Percentiles rank a stretch among this genome's conserved stretches.
Conservation (phyloP, 2,329 filamentous ascomycete genomes). For the Nemania serpens region DNA sequence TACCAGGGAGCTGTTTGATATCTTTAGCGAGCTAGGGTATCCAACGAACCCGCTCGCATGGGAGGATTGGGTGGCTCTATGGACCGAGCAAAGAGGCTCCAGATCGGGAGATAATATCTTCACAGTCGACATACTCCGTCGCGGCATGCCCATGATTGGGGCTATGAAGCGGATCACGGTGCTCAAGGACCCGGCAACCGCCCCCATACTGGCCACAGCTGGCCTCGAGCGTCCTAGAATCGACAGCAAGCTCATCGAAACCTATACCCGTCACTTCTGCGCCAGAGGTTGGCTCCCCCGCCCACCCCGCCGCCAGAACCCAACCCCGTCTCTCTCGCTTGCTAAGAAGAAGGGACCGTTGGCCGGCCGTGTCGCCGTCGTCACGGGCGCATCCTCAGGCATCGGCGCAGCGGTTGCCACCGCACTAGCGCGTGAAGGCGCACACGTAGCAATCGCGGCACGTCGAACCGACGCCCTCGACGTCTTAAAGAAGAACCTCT, state of each 20-base stretch:
- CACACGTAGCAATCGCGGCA: slow-evolving; percentile 72
- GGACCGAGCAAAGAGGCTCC: slow-evolving; percentile 71
- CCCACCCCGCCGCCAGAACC: slow-evolving; percentile 57
- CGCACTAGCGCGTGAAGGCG: slow-evolving; percentile 72
- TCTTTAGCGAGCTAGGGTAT: slow-evolving; percentile 70
- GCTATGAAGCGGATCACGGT: slow-evolving; percentile 73
- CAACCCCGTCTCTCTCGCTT: slow-evolving; percentile 29
- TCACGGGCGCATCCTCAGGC: slow-evolving; percentile 80
- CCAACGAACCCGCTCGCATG: slow-evolving; percentile 68
- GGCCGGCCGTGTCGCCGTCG: slow-evolving; percentile 70
- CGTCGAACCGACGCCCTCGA: slow-evolving; percentile 73
- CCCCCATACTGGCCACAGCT: slow-evolving; percentile 58
- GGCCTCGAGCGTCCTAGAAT: slow-evolving; percentile 69
- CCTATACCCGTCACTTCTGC: slow-evolving; percentile 80
- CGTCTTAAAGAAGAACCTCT: slow-evolving; percentile 64
- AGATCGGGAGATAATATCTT: slow-evolving; percentile 71
- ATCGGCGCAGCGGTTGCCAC: slow-evolving; percentile 76
- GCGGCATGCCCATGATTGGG: slow-evolving; percentile 78
- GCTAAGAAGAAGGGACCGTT: slow-evolving; percentile 60
- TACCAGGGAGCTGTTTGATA: slow-evolving; percentile 67
- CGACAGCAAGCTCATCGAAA: slow-evolving; percentile 72
- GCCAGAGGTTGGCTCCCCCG: slow-evolving; percentile 75
- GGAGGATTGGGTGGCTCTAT: slow-evolving; percentile 75
- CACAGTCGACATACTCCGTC: slow-evolving; percentile 77
- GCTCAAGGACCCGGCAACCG: slow-evolving; percentile 71